Evolutionary conservation across 352 stramenopile genomes (phyloP).

Genomic region (Saprolegnia diclina): DNA sequence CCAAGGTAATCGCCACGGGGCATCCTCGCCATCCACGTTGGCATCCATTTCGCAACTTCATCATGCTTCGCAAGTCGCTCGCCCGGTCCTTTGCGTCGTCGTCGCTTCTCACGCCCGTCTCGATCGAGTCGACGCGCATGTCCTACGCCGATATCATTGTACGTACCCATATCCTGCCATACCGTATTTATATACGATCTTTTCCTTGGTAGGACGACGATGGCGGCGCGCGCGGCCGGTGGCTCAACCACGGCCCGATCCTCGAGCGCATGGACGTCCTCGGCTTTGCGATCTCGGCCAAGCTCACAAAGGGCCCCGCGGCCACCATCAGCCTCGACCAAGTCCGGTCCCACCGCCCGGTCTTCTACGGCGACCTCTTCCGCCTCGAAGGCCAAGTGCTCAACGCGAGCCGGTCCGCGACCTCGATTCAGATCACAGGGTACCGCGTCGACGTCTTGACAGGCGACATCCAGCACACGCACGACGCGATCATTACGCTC

Average conservation of each 20-base stretch:
- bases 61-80: background rate
- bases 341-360: constrained; percentile 47
- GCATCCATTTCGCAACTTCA: background rate
- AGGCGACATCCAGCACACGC: constrained; percentile 44
- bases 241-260: constrained; percentile 46
- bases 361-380: constrained; percentile 52
- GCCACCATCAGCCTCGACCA: constrained; percentile 57
- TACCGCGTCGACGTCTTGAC: constrained; percentile 42
- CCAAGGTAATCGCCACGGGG: background rate
- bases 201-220: constrained; percentile 33
- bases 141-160: constrained; percentile 59
- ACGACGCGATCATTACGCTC: constrained; percentile 57
- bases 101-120: background rate
- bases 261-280: constrained; percentile 53
- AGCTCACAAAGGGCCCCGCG: constrained; percentile 35
- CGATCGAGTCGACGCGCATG: constrained; percentile 33
- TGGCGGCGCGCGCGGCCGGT: constrained; percentile 41
- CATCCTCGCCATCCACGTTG: background rate
- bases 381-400: constrained; percentile 47
- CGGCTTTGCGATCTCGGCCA: constrained; percentile 38
- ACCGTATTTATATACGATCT: background rate
- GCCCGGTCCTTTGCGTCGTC: background rate
- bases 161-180: constrained; percentile 13
- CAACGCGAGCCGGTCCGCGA: constrained; percentile 45
- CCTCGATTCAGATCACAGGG: constrained; percentile 54